Percentiles rank a stretch among this genome's conserved stretches.
Evolutionary conservation across 768 basidiomycete species (phyloP).

Genomic region (Erythrobasidium yunnanense): DNA sequence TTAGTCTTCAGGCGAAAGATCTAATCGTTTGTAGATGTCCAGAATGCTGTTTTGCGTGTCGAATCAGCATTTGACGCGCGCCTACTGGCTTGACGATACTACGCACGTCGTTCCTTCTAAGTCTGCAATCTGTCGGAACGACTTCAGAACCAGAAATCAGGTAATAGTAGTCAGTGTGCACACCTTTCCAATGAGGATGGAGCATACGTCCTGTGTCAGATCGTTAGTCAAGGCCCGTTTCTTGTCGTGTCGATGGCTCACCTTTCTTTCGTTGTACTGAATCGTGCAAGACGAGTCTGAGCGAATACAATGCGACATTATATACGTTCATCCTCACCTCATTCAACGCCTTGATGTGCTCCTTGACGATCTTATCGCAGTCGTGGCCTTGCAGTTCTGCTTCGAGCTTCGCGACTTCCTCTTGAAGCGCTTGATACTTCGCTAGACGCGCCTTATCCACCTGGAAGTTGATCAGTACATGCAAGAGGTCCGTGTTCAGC

Average conservation of each 20-base stretch:
- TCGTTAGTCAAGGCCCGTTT: no score
- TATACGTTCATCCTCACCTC: background rate
- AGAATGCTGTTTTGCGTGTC: slow-evolving; percentile 32
- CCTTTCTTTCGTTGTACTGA: slow-evolving; percentile 43
- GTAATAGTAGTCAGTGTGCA: background rate
- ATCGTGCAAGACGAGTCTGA: slow-evolving; percentile 32
- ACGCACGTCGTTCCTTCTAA: slow-evolving; percentile 23
- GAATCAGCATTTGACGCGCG: background rate
- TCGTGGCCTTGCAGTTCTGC: slow-evolving; percentile 22
- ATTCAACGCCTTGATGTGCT: slow-evolving; percentile 7
- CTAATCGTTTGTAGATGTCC: slow-evolving; percentile 39
- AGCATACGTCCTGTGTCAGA: slow-evolving; percentile 38
- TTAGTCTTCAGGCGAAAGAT: slow-evolving; percentile 39
- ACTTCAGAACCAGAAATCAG: background rate
- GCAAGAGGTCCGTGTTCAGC: no score
- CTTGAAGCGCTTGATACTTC: background rate
- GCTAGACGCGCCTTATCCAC: slow-evolving; percentile 9
- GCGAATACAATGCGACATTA: background rate
- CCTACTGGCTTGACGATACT: background rate
- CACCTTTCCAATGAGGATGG: slow-evolving; percentile 40
- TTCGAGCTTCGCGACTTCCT: slow-evolving; percentile 24
- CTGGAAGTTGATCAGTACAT: no score
- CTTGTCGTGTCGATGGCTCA: background rate
- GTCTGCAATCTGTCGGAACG: slow-evolving; percentile 36
- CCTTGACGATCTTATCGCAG: slow-evolving; percentile 4